A percentile compares a stretch with the other conserved stretches of the same genome.
Conservation (phyloP, 1,284 basidiomycete genomes). For the Veloboletus limbatus region DNA sequence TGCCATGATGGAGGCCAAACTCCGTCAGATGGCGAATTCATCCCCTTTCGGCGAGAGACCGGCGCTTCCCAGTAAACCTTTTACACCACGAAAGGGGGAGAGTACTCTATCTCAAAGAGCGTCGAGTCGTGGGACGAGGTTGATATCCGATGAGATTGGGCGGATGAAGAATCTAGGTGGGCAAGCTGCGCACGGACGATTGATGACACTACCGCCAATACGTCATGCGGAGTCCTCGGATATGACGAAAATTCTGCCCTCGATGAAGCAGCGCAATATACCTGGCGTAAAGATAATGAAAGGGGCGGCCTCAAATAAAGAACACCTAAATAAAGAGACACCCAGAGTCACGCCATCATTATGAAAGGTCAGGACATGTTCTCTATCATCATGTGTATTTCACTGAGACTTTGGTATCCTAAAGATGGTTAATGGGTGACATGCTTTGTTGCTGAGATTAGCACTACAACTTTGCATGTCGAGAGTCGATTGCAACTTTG, state of each 20-base stretch:
- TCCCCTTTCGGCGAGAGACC: slow-evolving; percentile 23
- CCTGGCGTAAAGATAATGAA: slow-evolving; percentile 36
- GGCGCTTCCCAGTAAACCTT: slow-evolving; percentile 26
- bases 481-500: slow-evolving; percentile 2
- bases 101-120: slow-evolving; percentile 2
- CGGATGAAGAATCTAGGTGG: slow-evolving; percentile 4
- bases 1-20: slow-evolving; percentile 92
- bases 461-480: slow-evolving; percentile 1
- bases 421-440: background rate
- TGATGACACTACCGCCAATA: slow-evolving; percentile 1
- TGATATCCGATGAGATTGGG: background rate
- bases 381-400: slow-evolving; percentile 1
- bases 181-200: background rate
- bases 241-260: slow-evolving; percentile 8
- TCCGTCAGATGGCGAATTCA: slow-evolving; percentile 68
- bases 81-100: background rate
- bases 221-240: slow-evolving; percentile 17
- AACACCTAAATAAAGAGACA: slow-evolving; percentile 14
- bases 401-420: slow-evolving; percentile 8
- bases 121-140: background rate
- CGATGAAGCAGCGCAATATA: slow-evolving; percentile 29
- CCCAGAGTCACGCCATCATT: slow-evolving; percentile 7
- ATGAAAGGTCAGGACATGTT: slow-evolving; percentile 9
- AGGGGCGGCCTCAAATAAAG: too few species aligned
- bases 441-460: slow-evolving; percentile 4